Conservation (phyloP, 1,284 basidiomycete genomes). For the Schizopora paradoxa region DNA sequence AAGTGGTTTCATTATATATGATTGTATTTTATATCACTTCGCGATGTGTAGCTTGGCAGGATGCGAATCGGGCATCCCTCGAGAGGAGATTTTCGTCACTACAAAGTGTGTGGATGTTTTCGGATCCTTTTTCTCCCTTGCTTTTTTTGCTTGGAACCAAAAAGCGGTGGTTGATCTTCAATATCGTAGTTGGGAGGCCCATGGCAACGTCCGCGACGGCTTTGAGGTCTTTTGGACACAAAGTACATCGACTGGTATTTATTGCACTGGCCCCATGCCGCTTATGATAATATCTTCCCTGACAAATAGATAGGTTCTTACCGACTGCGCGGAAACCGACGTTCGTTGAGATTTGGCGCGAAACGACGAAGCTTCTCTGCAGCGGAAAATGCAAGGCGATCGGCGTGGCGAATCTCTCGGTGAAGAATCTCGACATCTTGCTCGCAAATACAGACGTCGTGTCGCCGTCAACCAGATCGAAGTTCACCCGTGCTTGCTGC, state of each 20-base stretch:
- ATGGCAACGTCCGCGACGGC: conserved; percentile 44
- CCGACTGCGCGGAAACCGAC: conserved; percentile 37
- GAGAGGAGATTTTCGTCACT: conserved; percentile 46
- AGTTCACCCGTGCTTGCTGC: conserved; percentile 53
- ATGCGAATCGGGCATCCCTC: conserved; percentile 41
- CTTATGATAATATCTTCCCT: conserved; percentile 13
- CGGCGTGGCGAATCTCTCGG: conserved; percentile 66
- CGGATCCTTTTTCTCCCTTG: no score
- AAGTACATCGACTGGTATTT: conserved; percentile 71
- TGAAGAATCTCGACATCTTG: conserved; percentile 42
- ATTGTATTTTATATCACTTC: conserved; percentile 25
- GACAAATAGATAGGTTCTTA: conserved; percentile 23
- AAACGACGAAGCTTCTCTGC: conserved; percentile 51
- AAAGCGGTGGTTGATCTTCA: conserved; percentile 6
- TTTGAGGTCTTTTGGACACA: conserved; percentile 52
- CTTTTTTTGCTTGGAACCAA: not conserved
- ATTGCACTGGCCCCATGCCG: conserved; percentile 54
- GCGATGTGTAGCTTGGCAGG: conserved; percentile 43
- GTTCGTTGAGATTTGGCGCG: conserved; percentile 48
- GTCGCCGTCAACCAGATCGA: conserved; percentile 62
- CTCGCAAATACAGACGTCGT: conserved; percentile 36
- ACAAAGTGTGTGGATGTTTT: conserved; percentile 36
- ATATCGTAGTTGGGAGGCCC: conserved; percentile 29
- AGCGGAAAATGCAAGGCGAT: conserved; percentile 53
- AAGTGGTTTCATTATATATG: not conserved